phyloP scores from a whole-genome alignment of 257 asterid species.

The Cynanchum wilfordii region DNA sequence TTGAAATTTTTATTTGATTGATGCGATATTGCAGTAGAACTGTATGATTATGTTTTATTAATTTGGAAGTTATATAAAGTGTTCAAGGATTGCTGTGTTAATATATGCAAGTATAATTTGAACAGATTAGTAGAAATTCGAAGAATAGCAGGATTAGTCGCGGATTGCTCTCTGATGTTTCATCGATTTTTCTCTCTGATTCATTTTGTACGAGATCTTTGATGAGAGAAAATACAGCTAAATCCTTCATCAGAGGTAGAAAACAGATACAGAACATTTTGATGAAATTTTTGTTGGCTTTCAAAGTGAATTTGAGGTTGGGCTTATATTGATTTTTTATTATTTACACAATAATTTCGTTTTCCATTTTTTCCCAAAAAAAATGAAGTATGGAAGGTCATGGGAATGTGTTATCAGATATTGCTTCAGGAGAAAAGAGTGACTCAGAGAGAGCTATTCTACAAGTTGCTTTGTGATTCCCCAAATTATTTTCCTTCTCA shows the following conservation, averaged over 20 bases:
- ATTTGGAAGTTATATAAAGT: neutral
- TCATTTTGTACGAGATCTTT: conserved; percentile 65
- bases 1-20: neutral
- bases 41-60: neutral
- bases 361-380: conserved; percentile 3
- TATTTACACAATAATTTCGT: neutral
- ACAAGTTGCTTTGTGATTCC: conserved; percentile 74
- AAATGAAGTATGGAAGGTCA: conserved; percentile 79
- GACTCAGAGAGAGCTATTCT: conserved; percentile 88
- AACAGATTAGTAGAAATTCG: conserved; percentile 59
- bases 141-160: conserved; percentile 67
- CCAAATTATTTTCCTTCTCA: conserved; percentile 74
- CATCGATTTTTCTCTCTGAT: conserved; percentile 65
- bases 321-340: neutral
- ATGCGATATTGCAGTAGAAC: neutral
- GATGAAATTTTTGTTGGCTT: too few species aligned
- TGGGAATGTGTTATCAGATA: conserved; percentile 82
- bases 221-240: conserved; percentile 60
- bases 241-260: conserved; percentile 69
- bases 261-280: neutral
- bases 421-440: conserved; percentile 71
- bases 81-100: neutral
- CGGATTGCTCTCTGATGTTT: conserved; percentile 59
- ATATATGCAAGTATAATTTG: neutral
- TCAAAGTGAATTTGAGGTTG: neutral